Percentiles rank a stretch among this genome's conserved stretches.
Evolutionary conservation across 352 stramenopile species (phyloP).

Genomic region (Thraustochytrium sp.): DNA sequence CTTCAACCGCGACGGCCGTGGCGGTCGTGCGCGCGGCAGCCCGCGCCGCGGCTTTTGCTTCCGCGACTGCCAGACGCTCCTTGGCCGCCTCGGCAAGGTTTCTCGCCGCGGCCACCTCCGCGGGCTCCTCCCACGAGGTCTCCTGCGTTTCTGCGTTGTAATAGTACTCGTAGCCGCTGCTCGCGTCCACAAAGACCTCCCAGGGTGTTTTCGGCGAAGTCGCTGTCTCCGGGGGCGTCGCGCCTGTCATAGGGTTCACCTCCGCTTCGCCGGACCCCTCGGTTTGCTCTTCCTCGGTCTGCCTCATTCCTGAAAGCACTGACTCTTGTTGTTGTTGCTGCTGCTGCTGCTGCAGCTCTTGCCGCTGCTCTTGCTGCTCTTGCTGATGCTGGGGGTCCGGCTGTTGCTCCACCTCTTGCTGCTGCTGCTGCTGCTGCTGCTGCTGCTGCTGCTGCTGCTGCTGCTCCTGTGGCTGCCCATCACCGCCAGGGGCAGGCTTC

Average conservation of each 20-base stretch:
- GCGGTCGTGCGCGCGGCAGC: no score
- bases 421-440: no score
- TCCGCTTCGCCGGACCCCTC: not conserved
- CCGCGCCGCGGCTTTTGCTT: not conserved
- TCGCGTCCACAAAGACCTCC: not conserved
- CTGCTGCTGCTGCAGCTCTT: no score
- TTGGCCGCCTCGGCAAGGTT: no score
- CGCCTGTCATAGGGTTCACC: no score
- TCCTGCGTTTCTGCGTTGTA: slow-evolving; percentile 25
- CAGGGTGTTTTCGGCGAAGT: no score
- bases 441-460: no score
- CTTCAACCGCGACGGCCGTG: not conserved
- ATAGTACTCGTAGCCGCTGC: not conserved
- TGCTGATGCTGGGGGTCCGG: not conserved
- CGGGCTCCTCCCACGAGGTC: not conserved
- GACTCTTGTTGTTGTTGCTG: not conserved
- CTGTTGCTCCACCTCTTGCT: no score
- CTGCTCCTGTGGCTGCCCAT: no score
- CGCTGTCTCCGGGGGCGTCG: no score
- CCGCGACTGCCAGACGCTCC: no score
- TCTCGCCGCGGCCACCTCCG: not conserved
- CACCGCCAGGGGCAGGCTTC: no score
- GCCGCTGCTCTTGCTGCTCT: not conserved
- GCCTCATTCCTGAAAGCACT: not conserved
- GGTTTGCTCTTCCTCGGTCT: not conserved